Evolutionary conservation across 345 rosid genomes (phyloP).

Genomic region (Acer negundo): DNA sequence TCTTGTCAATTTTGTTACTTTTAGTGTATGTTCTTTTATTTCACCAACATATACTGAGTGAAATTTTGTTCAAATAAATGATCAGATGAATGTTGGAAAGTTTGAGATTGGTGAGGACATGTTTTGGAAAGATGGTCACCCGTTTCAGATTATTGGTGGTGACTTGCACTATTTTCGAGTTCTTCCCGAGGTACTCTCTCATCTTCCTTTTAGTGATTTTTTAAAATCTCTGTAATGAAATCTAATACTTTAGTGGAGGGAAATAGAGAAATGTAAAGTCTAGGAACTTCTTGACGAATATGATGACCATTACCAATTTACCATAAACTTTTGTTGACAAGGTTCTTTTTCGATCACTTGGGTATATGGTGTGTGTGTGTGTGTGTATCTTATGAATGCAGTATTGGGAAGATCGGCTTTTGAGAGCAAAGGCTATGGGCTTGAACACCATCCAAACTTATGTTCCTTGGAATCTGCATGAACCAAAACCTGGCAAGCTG

Average conservation of each 20-base stretch:
- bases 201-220: background rate
- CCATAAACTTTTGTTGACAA: too few relatives aligned
- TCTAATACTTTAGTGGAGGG: background rate
- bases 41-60: background rate
- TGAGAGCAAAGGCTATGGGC: constrained; percentile 87
- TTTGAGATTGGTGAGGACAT: constrained; percentile 74
- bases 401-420: constrained; percentile 91
- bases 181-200: constrained; percentile 67
- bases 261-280: background rate
- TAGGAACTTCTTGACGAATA: background rate
- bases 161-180: constrained; percentile 92
- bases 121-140: constrained; percentile 80
- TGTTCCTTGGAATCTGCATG: constrained; percentile 96
- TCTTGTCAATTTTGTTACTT: background rate
- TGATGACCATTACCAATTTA: too few relatives aligned
- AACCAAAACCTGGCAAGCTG: constrained; percentile 73
- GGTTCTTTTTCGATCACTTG: too few relatives aligned
- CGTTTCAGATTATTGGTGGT: constrained; percentile 84
- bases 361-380: background rate
- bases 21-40: background rate
- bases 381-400: constrained; percentile 30
- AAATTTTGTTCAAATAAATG: background rate
- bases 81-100: constrained; percentile 35
- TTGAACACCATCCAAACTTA: constrained; percentile 85
- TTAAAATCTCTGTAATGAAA: background rate